Percentiles rank a stretch among this genome's conserved stretches.
phyloP scores from a whole-genome alignment of 768 basidiomycete species.

The Russula earlei region DNA sequence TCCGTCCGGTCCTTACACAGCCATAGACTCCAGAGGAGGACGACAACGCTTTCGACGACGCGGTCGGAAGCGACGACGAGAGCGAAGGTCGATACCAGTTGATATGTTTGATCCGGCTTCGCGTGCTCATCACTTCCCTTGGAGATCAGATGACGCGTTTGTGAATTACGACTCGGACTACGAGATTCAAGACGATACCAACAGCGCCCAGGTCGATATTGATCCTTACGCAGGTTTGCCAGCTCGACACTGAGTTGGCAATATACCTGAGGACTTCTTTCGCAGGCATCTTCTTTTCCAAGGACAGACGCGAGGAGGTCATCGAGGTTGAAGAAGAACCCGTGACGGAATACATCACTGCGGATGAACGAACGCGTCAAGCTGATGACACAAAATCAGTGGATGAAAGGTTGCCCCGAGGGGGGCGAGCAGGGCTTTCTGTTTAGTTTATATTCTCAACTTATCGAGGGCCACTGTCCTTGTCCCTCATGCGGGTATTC shows the following conservation, averaged over 20 bases:
- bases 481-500: constrained; percentile 73
- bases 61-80: constrained; percentile 40
- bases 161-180: constrained; percentile 80
- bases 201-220: constrained; percentile 42
- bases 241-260: neutral
- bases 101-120: neutral
- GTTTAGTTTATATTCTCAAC: constrained; percentile 73
- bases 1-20: neutral
- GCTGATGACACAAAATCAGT: constrained; percentile 81
- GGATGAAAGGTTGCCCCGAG: constrained; percentile 97
- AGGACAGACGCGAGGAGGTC: constrained; percentile 84
- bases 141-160: constrained; percentile 41
- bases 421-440: constrained; percentile 84
- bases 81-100: constrained; percentile 38
- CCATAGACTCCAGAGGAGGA: constrained; percentile 52
- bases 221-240: constrained; percentile 81
- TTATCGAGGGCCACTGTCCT: constrained; percentile 49
- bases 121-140: neutral
- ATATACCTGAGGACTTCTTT: constrained; percentile 2
- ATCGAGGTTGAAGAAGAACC: constrained; percentile 84
- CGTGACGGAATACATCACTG: constrained; percentile 38
- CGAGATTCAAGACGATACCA: constrained; percentile 36
- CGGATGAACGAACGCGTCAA: constrained; percentile 40
- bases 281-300: constrained; percentile 87
- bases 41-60: constrained; percentile 41